Evolutionary conservation across 768 basidiomycete genomes (phyloP), one percentile per base, ranked within the genome.

Genomic region (Leucocoprinus sp.): DNA sequence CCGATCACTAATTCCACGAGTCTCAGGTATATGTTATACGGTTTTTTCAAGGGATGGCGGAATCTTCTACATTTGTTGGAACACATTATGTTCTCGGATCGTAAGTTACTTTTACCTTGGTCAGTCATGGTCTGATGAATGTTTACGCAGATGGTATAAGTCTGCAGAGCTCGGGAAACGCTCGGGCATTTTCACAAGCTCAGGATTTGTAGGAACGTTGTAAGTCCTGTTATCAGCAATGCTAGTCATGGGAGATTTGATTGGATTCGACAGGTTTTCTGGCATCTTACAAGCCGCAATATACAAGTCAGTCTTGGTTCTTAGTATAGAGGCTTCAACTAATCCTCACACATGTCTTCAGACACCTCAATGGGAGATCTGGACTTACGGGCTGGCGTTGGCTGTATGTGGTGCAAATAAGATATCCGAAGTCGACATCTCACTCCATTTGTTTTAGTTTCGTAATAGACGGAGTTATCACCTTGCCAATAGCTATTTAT

Each of bases 41-140:
- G 7, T 85, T 87, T 57, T 72, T 85, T 44, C 82, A 84, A 60
- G 85, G 80, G 18, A 66, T 84, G 46, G 74, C 78, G 5, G 84
- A 87, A 60, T 74, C 82, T 0, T 84, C 82, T 6, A 87, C 83
- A 1, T 88, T 87, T 58, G 81, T 81, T 21, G 84, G 84, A 27
- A 78, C 80, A 12, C 82, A 82, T 52, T 82, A 82, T 54, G 66
- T 84, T 51, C 75, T 85, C 14, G 82, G 84, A 51, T 79, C 79
- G 82, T 83, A 54, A 48, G 78, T 70, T 1, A 17, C 36, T 4
- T 33, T 37, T 21, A 6, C 19, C 31, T 15, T 36, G 34, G 19
- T 15, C 18, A 50, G 8, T 18, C 23, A 33, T 29, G 22, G 15
- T 27, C 39, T 17, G 31, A 40, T 11, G 11, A 26, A 18, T 15